A percentile compares a stretch with the other conserved stretches of the same genome.
These are phyloP conservation scores for Teunomyces stri DNA, from an alignment of 805 yeast species.

Conservation along the genomic window DNA sequence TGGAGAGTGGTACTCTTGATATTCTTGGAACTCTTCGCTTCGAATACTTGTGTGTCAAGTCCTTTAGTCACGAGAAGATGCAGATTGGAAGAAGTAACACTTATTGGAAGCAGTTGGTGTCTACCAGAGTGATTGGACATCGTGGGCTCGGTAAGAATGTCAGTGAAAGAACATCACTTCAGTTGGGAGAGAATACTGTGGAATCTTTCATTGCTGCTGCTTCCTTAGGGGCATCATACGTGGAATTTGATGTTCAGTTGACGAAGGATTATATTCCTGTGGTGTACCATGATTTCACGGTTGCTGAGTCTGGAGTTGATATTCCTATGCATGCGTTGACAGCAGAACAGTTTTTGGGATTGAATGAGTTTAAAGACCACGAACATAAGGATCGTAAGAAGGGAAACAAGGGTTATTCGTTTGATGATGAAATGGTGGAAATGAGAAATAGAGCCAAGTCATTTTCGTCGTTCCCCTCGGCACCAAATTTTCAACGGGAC, in stretches of 20 bases:
- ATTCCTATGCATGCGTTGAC: constrained; percentile 94
- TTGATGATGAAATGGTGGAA: constrained; percentile 36
- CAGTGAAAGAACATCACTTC: constrained; percentile 69
- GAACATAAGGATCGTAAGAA: neutral
- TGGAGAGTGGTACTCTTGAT: constrained; percentile 69
- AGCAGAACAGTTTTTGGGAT: constrained; percentile 77
- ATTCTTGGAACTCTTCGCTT: constrained; percentile 76
- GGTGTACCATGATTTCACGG: constrained; percentile 89
- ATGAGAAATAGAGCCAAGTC: constrained; percentile 37
- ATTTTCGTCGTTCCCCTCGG: constrained; percentile 34
- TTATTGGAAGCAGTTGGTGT: constrained; percentile 86
- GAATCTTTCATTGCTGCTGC: constrained; percentile 96
- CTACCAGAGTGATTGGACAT: constrained; percentile 93
- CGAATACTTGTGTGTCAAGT: constrained; percentile 66
- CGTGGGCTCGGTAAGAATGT: constrained; percentile 91
- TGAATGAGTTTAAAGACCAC: constrained; percentile 30
- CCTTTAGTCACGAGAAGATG: constrained; percentile 72
- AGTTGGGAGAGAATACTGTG: constrained; percentile 92
- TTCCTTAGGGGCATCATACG: constrained; percentile 92
- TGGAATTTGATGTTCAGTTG: constrained; percentile 93
- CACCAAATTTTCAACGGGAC: constrained; percentile 24
- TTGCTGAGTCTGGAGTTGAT: constrained; percentile 94
- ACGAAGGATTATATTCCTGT: constrained; percentile 92
- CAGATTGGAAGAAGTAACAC: constrained; percentile 66
- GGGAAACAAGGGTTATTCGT: constrained; percentile 19